phyloP scores from a whole-genome alignment of 192 early-diverging fungal species.

The Geranomyces variabilis region DNA sequence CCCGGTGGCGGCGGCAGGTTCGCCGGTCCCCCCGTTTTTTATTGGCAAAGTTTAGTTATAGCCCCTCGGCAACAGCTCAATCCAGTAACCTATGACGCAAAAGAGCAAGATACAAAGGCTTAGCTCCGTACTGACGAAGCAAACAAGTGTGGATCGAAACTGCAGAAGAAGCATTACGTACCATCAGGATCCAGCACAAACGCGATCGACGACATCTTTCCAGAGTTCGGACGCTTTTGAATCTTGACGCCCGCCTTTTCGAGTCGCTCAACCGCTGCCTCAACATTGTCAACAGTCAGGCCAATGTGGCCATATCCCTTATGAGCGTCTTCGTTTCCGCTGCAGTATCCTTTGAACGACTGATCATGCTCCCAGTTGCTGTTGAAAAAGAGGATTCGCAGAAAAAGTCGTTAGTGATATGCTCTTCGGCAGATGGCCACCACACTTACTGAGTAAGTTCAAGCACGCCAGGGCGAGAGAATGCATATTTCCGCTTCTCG shows the following conservation, averaged over 20 bases:
- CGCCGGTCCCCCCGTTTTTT: too few species aligned
- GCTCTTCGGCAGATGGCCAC: too few species aligned
- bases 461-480: constrained; percentile 70
- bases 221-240: constrained; percentile 63
- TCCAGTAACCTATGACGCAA: too few species aligned
- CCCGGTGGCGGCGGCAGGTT: too few species aligned
- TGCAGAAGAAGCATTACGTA: too few species aligned
- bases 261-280: constrained; percentile 77
- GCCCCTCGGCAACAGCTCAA: constrained; percentile 1
- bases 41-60: background rate
- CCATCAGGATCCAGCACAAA: constrained; percentile 85
- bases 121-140: too few species aligned
- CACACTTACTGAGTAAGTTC: constrained; percentile 81
- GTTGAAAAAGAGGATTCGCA: constrained; percentile 11
- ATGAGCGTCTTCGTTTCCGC: constrained; percentile 67
- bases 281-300: constrained; percentile 73
- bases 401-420: too few species aligned
- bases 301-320: constrained; percentile 85
- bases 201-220: constrained; percentile 77
- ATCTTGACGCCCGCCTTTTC: constrained; percentile 72
- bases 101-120: too few species aligned
- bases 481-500: constrained; percentile 53
- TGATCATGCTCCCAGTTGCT: constrained; percentile 78
- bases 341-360: constrained; percentile 63
- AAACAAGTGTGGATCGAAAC: constrained; percentile 70